These are phyloP conservation scores for Neotropicomus parvogracilis DNA, from an alignment of 1,284 basidiomycete species.

Conservation along the genomic window DNA sequence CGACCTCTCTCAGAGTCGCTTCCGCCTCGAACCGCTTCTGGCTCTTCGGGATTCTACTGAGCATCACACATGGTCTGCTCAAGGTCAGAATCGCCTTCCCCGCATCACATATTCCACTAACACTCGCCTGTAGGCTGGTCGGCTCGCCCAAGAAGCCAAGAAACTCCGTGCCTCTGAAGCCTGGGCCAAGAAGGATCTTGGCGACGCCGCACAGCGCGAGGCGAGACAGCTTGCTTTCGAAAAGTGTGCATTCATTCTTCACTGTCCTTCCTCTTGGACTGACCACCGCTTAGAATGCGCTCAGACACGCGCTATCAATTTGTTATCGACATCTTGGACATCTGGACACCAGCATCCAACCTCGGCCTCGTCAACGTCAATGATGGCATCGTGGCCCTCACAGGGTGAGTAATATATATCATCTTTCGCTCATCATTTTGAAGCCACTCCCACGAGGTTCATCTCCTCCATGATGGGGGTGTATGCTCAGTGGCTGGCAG, in stretches of 20 bases:
- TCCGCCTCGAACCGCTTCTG: constrained; percentile 85
- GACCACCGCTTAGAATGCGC: constrained; percentile 49
- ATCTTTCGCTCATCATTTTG: not conserved
- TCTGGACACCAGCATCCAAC: constrained; percentile 87
- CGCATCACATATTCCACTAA: not conserved
- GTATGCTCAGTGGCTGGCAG: constrained; percentile 26
- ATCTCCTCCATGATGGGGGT: constrained; percentile 33
- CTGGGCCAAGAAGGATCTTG: constrained; percentile 60
- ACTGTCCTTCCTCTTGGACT: constrained; percentile 8
- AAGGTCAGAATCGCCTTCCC: constrained; percentile 45
- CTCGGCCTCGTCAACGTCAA: constrained; percentile 78
- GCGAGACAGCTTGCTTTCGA: constrained; percentile 55
- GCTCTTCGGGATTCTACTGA: constrained; percentile 84
- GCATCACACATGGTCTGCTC: constrained; percentile 62
- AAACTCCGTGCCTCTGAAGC: constrained; percentile 42
- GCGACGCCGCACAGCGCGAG: constrained; percentile 65
- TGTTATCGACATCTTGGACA: constrained; percentile 75
- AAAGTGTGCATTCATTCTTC: constrained; percentile 41
- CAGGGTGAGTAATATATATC: constrained; percentile 58
- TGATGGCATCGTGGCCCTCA: constrained; percentile 81
- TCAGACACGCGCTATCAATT: constrained; percentile 71
- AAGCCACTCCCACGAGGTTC: constrained; percentile 17
- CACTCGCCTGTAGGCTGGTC: constrained; percentile 43
- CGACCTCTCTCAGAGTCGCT: constrained; percentile 62
- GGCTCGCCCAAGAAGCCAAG: constrained; percentile 59